Base-by-base conservation (phyloP, 2,329 filamentous ascomycete species). In the Cadophora sp. region DNA sequence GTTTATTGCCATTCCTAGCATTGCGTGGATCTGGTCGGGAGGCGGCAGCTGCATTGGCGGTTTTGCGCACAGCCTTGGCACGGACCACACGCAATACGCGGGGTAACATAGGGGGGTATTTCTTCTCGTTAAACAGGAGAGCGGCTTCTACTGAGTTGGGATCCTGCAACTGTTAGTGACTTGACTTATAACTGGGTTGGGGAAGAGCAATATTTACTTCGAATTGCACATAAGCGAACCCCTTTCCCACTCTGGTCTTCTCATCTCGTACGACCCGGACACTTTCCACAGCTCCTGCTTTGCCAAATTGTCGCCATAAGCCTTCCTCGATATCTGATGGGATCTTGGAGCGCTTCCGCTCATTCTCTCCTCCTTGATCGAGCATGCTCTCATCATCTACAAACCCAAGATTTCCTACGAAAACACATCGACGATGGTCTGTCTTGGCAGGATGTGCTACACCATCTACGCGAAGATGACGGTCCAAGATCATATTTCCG, bases 141-240 rank as follows among this genome's bases (percentile, higher is more conserved):
- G 96, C 96, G n/a, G 91, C 87, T 80, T 99, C 96, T 55, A 99
- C 95, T 53, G 90, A 84, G 74, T 96, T 97, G 70, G 85, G 88
- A 74, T 98, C 93, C 83, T 90, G 74, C 8, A 65, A 58, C 51
- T 59, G 66, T 76, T 70, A 76, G 72, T 59, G 55, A 59, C 51
- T 33, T 50, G 60, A 27, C n/a, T 6, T 16, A 33, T 20, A 45
- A 27, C 5, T 41, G n/a, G n/a, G 24, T 53, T 53, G 11, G 33
- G 13, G 20, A 56, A 30, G 45, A 30, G 68, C 53, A 79, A 82
- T 81, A 74, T 41, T 59, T 65, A 89, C 88, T 76, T 90, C 88
- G 80, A 99, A 99, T 77, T 99, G 96, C 18, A 99, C 95, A 76
- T 99, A 99, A 69, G 96, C 96, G 76, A 99, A 93, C 4, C 96